These are phyloP conservation scores for Boletus rubropictus DNA, from an alignment of 768 basidiomycete genomes.

Conservation along the genomic window DNA sequence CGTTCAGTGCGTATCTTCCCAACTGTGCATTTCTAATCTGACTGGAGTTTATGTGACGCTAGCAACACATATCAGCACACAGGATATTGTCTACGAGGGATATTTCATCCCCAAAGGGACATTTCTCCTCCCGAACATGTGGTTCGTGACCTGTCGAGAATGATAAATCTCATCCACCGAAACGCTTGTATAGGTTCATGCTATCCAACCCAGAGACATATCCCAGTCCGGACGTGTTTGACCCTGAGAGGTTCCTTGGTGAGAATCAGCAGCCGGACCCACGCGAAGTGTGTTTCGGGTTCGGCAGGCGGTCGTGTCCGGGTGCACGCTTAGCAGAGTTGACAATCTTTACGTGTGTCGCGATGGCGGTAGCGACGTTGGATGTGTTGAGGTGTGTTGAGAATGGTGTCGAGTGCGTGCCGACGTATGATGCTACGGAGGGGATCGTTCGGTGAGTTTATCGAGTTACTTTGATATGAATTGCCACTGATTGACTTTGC, in stretches of 20 bases:
- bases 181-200: slow-evolving; percentile 3
- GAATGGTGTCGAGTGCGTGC: background rate
- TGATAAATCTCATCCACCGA: background rate
- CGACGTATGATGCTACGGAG: slow-evolving; percentile 1
- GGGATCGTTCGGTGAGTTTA: slow-evolving; percentile 1
- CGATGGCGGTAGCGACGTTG: slow-evolving; percentile 8
- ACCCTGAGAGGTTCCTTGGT: slow-evolving; percentile 13
- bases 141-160: slow-evolving; percentile 1
- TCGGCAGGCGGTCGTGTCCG: slow-evolving; percentile 9
- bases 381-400: slow-evolving; percentile 4
- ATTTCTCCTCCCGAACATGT: background rate
- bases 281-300: slow-evolving; percentile 14
- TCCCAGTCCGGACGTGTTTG: slow-evolving; percentile 8
- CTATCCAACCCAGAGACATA: slow-evolving; percentile 8
- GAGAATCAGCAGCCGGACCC: slow-evolving; percentile 7
- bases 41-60: background rate
- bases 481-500: background rate
- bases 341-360: slow-evolving; percentile 2
- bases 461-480: background rate
- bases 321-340: slow-evolving; percentile 7
- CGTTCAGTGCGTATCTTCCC: background rate
- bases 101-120: slow-evolving; percentile 22
- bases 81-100: slow-evolving; percentile 6
- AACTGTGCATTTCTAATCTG: background rate
- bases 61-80: background rate